Evolutionary conservation across 805 yeast genomes (phyloP).

Genomic region (Candida nonsorbophila): DNA sequence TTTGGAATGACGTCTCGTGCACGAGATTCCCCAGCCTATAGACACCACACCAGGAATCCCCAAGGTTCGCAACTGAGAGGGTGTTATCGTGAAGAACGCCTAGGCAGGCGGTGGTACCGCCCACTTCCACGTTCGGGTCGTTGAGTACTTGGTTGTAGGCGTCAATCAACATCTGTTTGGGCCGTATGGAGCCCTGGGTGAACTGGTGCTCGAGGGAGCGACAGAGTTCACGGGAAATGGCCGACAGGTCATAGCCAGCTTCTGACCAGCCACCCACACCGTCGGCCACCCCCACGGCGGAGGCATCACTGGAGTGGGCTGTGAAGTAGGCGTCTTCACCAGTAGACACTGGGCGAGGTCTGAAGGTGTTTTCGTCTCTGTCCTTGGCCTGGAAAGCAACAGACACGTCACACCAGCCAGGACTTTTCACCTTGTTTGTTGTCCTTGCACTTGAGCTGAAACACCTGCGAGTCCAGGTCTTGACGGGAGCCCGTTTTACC

Average conservation of each 20-base stretch:
- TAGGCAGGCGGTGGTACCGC: slow-evolving; percentile 90
- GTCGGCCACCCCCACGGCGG: slow-evolving; percentile 82
- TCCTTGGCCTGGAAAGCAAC: slow-evolving; percentile 75
- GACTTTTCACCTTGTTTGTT: too few relatives aligned
- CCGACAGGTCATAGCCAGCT: slow-evolving; percentile 84
- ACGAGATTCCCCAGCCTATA: slow-evolving; percentile 62
- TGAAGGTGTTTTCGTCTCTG: slow-evolving; percentile 46
- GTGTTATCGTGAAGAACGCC: slow-evolving; percentile 61
- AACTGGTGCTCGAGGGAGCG: slow-evolving; percentile 42
- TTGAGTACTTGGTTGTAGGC: slow-evolving; percentile 53
- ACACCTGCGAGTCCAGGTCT: background rate
- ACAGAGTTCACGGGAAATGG: slow-evolving; percentile 79
- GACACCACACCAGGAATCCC: slow-evolving; percentile 93
- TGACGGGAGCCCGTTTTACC: background rate
- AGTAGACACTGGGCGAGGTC: slow-evolving; percentile 49
- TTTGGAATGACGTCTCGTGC: slow-evolving; percentile 68
- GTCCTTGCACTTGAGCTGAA: too few relatives aligned
- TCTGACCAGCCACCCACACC: slow-evolving; percentile 99
- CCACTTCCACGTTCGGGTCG: slow-evolving; percentile 68
- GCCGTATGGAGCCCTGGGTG: slow-evolving; percentile 18
- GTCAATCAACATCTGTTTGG: slow-evolving; percentile 43
- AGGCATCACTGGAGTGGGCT: slow-evolving; percentile 30
- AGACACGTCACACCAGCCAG: slow-evolving; percentile 56
- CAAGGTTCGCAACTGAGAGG: slow-evolving; percentile 71
- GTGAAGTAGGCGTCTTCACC: slow-evolving; percentile 77